These are phyloP conservation scores for Gamarada debralockiae DNA, from an alignment of 495 filamentous ascomycete genomes.

Conservation along the genomic window DNA sequence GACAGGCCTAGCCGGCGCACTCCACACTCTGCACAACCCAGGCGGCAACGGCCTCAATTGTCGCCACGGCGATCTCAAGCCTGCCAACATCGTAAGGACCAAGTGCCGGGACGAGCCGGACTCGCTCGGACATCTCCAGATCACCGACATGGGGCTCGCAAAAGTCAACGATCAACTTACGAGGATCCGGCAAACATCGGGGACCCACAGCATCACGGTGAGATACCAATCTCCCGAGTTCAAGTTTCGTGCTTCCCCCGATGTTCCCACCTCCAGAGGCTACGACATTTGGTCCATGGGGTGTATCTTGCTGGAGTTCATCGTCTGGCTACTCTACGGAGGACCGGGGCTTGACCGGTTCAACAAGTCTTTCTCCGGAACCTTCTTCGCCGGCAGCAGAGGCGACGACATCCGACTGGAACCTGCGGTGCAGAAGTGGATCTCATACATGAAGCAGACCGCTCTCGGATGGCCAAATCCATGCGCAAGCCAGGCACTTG, in stretches of 20 bases:
- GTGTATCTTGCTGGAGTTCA: constrained; percentile 37
- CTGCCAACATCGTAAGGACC: constrained; percentile 22
- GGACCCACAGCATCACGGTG: background rate
- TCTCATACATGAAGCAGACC: background rate
- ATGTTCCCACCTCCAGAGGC: constrained; percentile 23
- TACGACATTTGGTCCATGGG: constrained; percentile 43
- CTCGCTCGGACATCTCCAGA: constrained; percentile 7
- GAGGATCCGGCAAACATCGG: background rate
- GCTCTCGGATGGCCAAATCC: background rate
- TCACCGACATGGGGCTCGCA: constrained; percentile 13
- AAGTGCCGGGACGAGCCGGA: background rate
- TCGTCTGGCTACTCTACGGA: constrained; percentile 20
- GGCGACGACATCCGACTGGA: background rate
- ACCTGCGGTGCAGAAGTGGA: background rate
- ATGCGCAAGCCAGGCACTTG: background rate
- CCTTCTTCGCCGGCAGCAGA: background rate
- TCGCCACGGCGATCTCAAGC: constrained; percentile 21
- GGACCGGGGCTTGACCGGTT: background rate
- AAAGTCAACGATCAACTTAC: constrained; percentile 3
- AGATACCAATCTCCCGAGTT: constrained; percentile 32
- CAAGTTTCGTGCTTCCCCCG: constrained; percentile 5
- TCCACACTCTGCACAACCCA: background rate
- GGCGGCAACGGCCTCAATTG: background rate
- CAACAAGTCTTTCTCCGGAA: background rate
- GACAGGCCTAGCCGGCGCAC: background rate